A percentile compares a stretch with the other conserved stretches of the same genome.
Evolutionary conservation across 2,329 filamentous ascomycete genomes (phyloP).

Genomic region (Bipolaris bicolor): DNA sequence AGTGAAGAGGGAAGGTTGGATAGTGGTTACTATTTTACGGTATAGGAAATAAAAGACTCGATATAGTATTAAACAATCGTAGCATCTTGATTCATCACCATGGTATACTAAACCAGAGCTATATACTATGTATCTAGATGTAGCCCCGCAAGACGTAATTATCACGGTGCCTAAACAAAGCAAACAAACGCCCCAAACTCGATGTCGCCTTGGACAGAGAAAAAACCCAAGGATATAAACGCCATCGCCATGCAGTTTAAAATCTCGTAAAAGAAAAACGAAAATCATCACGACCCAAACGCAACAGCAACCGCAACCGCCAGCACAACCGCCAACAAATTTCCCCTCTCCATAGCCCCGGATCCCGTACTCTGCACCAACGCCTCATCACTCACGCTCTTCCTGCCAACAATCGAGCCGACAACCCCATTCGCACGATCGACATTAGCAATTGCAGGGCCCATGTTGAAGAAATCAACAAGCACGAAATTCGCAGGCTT

Average conservation of each 20-base stretch:
- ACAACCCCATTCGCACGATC: slow-evolving; percentile 72
- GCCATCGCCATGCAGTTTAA: slow-evolving; percentile 12
- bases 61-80: too few relatives aligned
- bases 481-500: slow-evolving; percentile 72
- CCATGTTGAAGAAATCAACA: slow-evolving; percentile 80
- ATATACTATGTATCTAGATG: too few relatives aligned
- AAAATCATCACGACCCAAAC: slow-evolving; percentile 28
- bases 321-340: slow-evolving; percentile 38
- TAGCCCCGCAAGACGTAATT: neutral
- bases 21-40: too few relatives aligned
- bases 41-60: too few relatives aligned
- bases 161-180: neutral
- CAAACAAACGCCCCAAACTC: neutral
- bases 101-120: too few relatives aligned
- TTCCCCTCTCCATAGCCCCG: slow-evolving; percentile 25
- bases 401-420: slow-evolving; percentile 30
- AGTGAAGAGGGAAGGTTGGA: neutral
- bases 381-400: slow-evolving; percentile 27
- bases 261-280: neutral
- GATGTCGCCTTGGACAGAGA: neutral
- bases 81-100: too few relatives aligned
- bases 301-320: slow-evolving; percentile 39
- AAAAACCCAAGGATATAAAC: neutral
- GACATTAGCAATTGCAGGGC: slow-evolving; percentile 70
- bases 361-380: slow-evolving; percentile 26